Conservation (phyloP, 768 basidiomycete species). For the Mycena haematopus region DNA sequence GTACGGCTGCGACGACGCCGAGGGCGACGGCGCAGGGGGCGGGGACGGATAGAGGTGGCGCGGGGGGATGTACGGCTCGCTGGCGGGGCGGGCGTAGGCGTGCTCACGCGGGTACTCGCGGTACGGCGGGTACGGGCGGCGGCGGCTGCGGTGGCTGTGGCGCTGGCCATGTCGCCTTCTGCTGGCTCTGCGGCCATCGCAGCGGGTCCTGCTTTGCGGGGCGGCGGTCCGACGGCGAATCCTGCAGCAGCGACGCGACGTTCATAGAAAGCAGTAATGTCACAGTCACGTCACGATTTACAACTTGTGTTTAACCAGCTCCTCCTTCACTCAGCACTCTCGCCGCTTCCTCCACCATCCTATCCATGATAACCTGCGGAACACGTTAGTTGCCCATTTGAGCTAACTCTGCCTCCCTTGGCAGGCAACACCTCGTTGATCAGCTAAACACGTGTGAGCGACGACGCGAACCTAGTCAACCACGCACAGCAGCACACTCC, state of each 20-base stretch:
- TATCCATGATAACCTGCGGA: conserved; percentile 13
- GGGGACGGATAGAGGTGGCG: conserved; percentile 19
- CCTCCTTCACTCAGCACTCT: conserved; percentile 9
- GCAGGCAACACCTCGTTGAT: conserved; percentile 22
- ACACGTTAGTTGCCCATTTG: neutral
- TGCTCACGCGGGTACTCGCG: no score
- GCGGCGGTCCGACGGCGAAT: conserved; percentile 46
- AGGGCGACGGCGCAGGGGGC: conserved; percentile 20
- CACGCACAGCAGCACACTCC: conserved; percentile 22
- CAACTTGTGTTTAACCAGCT: neutral
- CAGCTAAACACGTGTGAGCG: neutral
- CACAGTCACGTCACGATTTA: no score
- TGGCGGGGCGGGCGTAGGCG: no score
- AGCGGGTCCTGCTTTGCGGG: conserved; percentile 10
- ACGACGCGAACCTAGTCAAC: neutral
- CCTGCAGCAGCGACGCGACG: conserved; percentile 59
- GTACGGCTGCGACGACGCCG: conserved; percentile 13
- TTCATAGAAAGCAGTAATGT: conserved; percentile 34
- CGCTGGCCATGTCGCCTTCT: conserved; percentile 4
- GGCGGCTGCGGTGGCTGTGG: neutral
- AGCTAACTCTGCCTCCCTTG: neutral
- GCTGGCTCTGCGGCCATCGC: neutral
- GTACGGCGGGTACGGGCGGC: no score
- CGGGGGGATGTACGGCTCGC: conserved; percentile 8
- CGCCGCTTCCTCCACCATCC: conserved; percentile 19